Evolutionary conservation across 2,329 filamentous ascomycete genomes (phyloP), one percentile per base, ranked within the genome.

Genomic region (Metarhizium humberi): DNA sequence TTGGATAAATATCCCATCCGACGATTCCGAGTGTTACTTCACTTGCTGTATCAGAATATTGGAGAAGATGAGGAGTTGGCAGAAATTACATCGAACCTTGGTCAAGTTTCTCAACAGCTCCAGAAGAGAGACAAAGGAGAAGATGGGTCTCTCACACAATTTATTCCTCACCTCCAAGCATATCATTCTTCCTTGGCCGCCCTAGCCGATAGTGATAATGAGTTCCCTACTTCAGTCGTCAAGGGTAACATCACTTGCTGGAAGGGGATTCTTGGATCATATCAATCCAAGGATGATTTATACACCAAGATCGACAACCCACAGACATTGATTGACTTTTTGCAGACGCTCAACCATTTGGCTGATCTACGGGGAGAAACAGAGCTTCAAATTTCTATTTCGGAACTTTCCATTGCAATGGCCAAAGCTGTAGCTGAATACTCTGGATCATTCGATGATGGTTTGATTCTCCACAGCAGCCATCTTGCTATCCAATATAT

Each of bases 401-500:
- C 80, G 4, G 74, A 80, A 57, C 67, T 82, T 2, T 72, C 74
- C 0, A 69, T 68, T 14, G 57, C 62, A 16, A 51, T 83, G 6
- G 73, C 77, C 1, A 72, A 67, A 38, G 60, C 73, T 1, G 63
- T 63, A 40, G 62, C 59, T 7, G 65, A 65, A 10, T 61, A 61
- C 32, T 60, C 59, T 1, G 66, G 67, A 7, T 63, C 67, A 6
- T 64, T 62, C 8, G 61, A 62, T 40, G 75, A 78, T 50, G 66
- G 71, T 3, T 63, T 76, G n/a, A 63, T 82, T 38, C 65, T 71
- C 14, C 73, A 76, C 58, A 73, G 76, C 43, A 75, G 75, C 20
- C 68, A 73, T 6, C 70, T 84, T 3, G 79, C 77, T 4, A 68
- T 77, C 3, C 79, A 82, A 48, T 78, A 82, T 59, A 71, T 80